These are phyloP conservation scores for Suillus decipiens DNA, from an alignment of 768 basidiomycete genomes.

Conservation along the genomic window DNA sequence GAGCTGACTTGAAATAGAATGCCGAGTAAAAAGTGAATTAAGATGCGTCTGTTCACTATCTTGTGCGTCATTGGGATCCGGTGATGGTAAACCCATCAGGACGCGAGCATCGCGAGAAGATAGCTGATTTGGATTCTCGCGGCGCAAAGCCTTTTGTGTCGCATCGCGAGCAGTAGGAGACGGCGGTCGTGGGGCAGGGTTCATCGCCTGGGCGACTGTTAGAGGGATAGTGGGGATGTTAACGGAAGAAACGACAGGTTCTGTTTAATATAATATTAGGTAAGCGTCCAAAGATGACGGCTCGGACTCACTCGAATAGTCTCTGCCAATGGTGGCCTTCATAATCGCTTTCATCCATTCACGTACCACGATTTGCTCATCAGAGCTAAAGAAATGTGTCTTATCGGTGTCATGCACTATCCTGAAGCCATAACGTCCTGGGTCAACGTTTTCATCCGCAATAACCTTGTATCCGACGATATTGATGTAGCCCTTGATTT, in stretches of 20 bases:
- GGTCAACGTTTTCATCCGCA: conserved; percentile 88
- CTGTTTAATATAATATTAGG: conserved; percentile 40
- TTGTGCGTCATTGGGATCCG: conserved; percentile 24
- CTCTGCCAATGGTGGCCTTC: conserved; percentile 96
- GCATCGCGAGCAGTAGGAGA: conserved; percentile 87
- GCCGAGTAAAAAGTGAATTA: conserved; percentile 58
- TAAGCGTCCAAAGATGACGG: background rate
- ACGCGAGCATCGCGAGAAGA: conserved; percentile 79
- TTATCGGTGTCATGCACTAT: conserved; percentile 88
- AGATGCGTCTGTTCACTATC: conserved; percentile 50
- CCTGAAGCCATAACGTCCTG: conserved; percentile 93
- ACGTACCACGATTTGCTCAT: conserved; percentile 81
- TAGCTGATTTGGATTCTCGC: conserved; percentile 83
- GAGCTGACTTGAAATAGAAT: conserved; percentile 28
- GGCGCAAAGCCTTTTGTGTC: conserved; percentile 81
- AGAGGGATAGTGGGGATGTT: conserved; percentile 97
- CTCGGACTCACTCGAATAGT: conserved; percentile 77
- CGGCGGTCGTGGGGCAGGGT: conserved; percentile 92
- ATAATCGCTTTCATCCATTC: conserved; percentile 99
- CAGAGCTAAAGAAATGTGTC: conserved; percentile 89
- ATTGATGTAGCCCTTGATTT: conserved; percentile 96
- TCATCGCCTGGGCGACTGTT: conserved; percentile 94
- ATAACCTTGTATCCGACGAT: conserved; percentile 90
- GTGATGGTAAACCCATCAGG: conserved; percentile 54
- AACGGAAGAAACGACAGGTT: conserved; percentile 93